Evolutionary conservation across 805 yeast species (phyloP), one percentile per base, ranked within the genome.

Genomic region (Nakazawaea molendinolei): DNA sequence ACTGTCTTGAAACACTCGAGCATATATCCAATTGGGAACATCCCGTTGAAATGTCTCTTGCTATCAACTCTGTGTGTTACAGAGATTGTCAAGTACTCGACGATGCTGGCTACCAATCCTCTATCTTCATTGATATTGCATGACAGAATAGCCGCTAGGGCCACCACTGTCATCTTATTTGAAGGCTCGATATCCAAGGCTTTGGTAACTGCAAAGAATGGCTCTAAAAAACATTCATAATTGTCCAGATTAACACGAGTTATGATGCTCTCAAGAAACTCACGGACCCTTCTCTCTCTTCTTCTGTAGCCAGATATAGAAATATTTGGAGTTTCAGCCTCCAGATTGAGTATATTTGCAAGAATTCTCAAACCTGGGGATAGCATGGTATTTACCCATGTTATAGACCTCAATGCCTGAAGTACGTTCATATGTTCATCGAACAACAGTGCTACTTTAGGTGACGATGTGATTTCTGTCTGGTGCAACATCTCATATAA

Each of bases 351-450:
- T 6, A 31, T 8, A 4, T 23, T 23, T 23, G 15, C 21, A 20
- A 31, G 5, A 10, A 20, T 22, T 7, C 7, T 23, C 12, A 31
- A 23, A 8, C 12, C 27, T 23, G 4, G 17, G 5, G n/a, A 23
- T 16, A 31, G 12, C n/a, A 28, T 21, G 8, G 34, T 31, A n/a
- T 23, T 23, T 7, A 31, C 28, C 34, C 34, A 31, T 23, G 18
- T 15, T 15, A 31, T 16, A 9, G 16, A 8, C 9, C 23, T 7
- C 14, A 31, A 12, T 10, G 5, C 7, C 6, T 23, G 16, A 23
- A 31, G 17, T 8, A 23, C 5, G 9, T 22, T 23, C 21, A 31
- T 12, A 21, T 22, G 23, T 7, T 8, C 9, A 4, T 14, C 4
- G 13, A 22, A 18, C 13, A 21, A 13, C 8, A 8, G 7, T 21